Base-by-base conservation (phyloP, 2,329 filamentous ascomycete genomes). In the Sporothrix globosa region DNA sequence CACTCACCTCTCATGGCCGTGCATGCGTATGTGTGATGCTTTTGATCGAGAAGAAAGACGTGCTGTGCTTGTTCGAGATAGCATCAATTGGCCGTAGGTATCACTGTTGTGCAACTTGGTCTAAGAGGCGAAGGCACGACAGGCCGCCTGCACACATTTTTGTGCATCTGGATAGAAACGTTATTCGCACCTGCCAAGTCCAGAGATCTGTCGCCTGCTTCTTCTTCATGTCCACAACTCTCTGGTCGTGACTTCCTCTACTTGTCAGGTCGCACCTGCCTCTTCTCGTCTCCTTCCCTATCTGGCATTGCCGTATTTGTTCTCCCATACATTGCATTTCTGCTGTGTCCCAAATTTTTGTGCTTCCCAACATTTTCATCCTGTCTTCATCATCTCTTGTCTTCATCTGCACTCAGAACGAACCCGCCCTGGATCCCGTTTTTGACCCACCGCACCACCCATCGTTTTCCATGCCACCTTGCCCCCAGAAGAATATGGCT, bases 211-310 rank as follows among this genome's bases (percentile, higher is more conserved):
- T 27, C 39, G 13, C 21, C 19, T 46, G n/a, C 3, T n/a, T 27
- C 44, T 46, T n/a, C 39, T 24, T 27, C 34, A 5, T 10, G 5
- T 65, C 14, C 17, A 48, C 21, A 17, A 30, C 17, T 14, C 13
- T 19, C 44, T 5, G n/a, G 41, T 65, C 44, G 60, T 21, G 6
- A 5, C 60, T 48, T 65, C 60, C 60, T n/a, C 44, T 34, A 21
- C 61, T 46, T n/a, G 61, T 21, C 27, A 48, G 61, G 61, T 50
- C 17, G 61, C 44, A 65, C 61, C 19, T 50, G 24, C 41, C 41
- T 50, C 60, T 48, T 61, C 44, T 48, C 41, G 2, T 65, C 41
- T 63, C 44, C 44, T 65, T 65, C 60, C 60, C 17, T 50, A 30
- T 65, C 24, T 19, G 44, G 21, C 41, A 30, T 19, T 50, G 44